Base-by-base conservation (phyloP, 208 protist species). In the Histomonas meleagridis region DNA sequence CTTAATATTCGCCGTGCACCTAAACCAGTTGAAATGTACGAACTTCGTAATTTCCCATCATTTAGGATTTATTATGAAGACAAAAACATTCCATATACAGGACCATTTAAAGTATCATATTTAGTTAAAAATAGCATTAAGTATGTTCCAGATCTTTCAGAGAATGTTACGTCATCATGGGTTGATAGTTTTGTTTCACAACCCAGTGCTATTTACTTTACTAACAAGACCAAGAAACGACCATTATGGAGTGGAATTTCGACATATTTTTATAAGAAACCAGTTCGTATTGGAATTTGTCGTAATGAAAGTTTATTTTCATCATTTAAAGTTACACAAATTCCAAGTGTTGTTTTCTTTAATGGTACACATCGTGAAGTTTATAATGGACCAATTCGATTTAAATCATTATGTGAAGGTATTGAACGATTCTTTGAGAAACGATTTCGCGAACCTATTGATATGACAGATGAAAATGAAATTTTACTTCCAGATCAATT, bases 341-440 rank as follows among this genome's bases (percentile, higher is more conserved):
- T 51, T 7, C 70, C 70, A 51, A 23, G 40, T n/a, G 51, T 81
- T n/a, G n/a, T 46, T 23, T 81, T 81, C 70, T 81, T 38, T 51
- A 81, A 81, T 81, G 70, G 70, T 38, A 81, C 70, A 46, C 1
- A 81, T 23, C 10, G 4, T 38, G 40, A 51, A 23, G 43, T 32
- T 32, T 81, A 81, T 51, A 23, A 51, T 35, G 70, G 70, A 51
- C 3, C 48, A 81, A 48, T 81, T 23, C 21, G 7, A 46, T 81
- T 81, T 43, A 32, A 4, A 46, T 35, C 70, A n/a, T 14, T 81
- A 53, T 10, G 38, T 23, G 40, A 81, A 12, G 70, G 4, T 23
- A 81, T 81, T 32, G 70, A 81, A 51, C 48, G 51, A 51, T 81
- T 81, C 40, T 81, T 81, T 43, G 70, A 32, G 1, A 81, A 81